Base-by-base conservation (phyloP, 2,329 filamentous ascomycete genomes). In the Colletotrichum cuscutae region DNA sequence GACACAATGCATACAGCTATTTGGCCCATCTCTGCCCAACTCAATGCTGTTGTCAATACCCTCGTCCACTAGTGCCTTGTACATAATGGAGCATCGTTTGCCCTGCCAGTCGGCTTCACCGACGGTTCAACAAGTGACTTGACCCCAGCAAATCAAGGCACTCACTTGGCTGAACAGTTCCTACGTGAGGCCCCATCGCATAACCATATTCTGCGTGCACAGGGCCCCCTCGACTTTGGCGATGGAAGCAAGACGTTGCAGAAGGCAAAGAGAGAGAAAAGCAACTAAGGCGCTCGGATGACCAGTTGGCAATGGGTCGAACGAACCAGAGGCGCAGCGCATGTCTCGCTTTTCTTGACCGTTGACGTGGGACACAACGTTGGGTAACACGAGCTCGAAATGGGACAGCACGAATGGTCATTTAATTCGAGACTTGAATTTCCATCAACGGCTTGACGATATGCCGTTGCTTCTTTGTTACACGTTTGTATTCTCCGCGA, bases 101-200 rank as follows among this genome's bases (percentile, higher is more conserved):
- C 56, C 66, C 66, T 72, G 66, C 49, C 13, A 32, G 46, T 35
- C 58, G 65, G 71, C 19, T 60, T 72, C 66, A 61, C 54, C 71
- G 66, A 70, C 60, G 56, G 22, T 28, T 7, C 19, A n/a, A 11
- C 35, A 61, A 28, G 35, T 70, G 35, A 72, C 42, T 65, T 71
- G 60, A 72, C 61, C 60, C 71, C 49, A 30, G 56, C 13, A 65
- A 15, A 37, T 46, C 28, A 28, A 32, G 46, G 60, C 46, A 65
- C 61, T 49, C 19, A 26, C 32, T 70, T 35, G 35, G 60, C 54
- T 52, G 66, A 65, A 59, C 70, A 22, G 15, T 56, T 65, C 19
- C 49, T 59, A 49, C 56, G 70, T 60, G 60, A 66, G 70, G 66
- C 56, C 60, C 42, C 35, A 32, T 53, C 42, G 12, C 59, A 24